Evolutionary conservation across 2,329 filamentous ascomycete genomes (phyloP).

Genomic region (Fusarium anthophilum): DNA sequence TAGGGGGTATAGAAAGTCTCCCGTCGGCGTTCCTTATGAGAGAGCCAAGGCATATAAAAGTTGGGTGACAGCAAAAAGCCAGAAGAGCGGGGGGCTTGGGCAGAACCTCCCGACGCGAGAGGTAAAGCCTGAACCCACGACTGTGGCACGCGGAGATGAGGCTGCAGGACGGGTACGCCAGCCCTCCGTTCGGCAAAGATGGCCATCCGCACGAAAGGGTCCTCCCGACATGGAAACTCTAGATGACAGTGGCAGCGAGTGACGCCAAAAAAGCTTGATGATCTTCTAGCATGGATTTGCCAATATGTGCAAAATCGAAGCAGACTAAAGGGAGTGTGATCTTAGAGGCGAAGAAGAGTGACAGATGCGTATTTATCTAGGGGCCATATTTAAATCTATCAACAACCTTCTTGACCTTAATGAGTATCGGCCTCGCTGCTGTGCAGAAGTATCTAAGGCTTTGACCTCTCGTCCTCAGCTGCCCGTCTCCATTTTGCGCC

Average conservation of each 20-base stretch:
- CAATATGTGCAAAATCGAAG: rapidly evolving
- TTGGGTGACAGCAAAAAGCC: no score
- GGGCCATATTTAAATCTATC: rapidly evolving
- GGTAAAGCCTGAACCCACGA: rapidly evolving
- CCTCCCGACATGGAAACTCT: not conserved
- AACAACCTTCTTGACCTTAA: rapidly evolving
- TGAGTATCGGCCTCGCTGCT: rapidly evolving
- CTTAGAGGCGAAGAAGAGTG: rapidly evolving
- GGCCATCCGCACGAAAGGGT: rapidly evolving
- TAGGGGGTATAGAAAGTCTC: no score
- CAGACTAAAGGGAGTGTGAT: not conserved
- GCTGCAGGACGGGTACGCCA: not conserved
- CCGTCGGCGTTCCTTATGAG: no score
- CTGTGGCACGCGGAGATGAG: not conserved
- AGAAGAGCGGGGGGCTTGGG: rapidly evolving
- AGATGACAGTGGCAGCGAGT: not conserved
- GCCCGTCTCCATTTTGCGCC: not conserved
- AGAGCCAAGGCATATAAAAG: no score
- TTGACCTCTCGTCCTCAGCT: not conserved
- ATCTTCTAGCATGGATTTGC: no score
- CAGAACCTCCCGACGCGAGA: rapidly evolving
- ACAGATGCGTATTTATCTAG: rapidly evolving
- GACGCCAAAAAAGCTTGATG: no score
- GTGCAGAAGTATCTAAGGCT: rapidly evolving
- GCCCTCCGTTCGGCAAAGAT: not conserved